A percentile compares a stretch with the other conserved stretches of the same genome.
Conservation (phyloP, 148 eudicot genomes). For the Rhododendron williamsianum region DNA sequence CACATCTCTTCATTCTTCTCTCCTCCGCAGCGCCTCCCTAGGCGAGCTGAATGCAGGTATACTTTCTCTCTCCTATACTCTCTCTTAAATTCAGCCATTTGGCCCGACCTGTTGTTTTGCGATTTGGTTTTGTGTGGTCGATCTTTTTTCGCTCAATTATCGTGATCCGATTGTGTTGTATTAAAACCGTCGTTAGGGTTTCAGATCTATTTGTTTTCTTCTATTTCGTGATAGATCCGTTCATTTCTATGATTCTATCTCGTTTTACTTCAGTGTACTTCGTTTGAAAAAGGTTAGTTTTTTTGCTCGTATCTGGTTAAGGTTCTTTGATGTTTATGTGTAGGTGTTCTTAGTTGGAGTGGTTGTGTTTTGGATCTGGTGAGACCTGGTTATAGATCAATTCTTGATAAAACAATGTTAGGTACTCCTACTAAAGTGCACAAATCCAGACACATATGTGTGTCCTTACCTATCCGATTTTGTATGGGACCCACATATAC, state of each 20-base stretch:
- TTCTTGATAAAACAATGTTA: background rate
- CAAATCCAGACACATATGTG: too few species aligned
- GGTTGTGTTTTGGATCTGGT: background rate
- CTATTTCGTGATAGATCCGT: background rate
- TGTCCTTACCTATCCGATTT: too few species aligned
- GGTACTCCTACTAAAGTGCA: too few species aligned
- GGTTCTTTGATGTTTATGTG: background rate
- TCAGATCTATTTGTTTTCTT: constrained; percentile 10
- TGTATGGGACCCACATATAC: too few species aligned
- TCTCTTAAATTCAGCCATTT: background rate
- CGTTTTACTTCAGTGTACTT: background rate
- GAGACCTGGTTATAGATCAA: background rate
- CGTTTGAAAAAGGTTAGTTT: background rate
- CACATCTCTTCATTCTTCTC: background rate
- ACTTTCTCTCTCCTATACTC: background rate
- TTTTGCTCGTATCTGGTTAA: background rate
- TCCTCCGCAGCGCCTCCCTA: background rate
- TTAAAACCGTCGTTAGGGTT: background rate
- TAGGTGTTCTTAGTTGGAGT: background rate
- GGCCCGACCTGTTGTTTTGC: background rate
- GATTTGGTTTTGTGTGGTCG: background rate
- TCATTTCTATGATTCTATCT: background rate
- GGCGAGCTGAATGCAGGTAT: background rate
- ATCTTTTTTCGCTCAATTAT: background rate
- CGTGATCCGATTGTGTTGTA: background rate